These are phyloP conservation scores for Aphanoascus verrucosus DNA, from an alignment of 2,329 filamentous ascomycete genomes.

Conservation along the genomic window DNA sequence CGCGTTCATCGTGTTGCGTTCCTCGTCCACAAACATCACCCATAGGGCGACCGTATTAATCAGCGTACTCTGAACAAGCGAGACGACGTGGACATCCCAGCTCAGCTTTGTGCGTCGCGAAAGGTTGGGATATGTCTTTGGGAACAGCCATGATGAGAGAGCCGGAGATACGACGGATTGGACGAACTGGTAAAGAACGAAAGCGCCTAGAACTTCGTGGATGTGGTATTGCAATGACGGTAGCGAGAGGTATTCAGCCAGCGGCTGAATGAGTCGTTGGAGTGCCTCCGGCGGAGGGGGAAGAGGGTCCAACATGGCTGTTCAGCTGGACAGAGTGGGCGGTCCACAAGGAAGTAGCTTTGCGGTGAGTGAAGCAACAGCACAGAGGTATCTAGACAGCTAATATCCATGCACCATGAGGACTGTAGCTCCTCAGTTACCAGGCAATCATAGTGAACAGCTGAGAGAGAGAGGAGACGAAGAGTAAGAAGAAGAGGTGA, in stretches of 20 bases:
- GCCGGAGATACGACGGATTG: conserved; percentile 45
- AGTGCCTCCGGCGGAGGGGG: conserved; percentile 44
- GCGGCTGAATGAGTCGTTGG: conserved; percentile 38
- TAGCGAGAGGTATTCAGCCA: conserved; percentile 43
- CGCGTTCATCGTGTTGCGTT: conserved; percentile 44
- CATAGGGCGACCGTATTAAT: conserved; percentile 48
- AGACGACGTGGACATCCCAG: conserved; percentile 58
- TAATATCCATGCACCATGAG: background rate
- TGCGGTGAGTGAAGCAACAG: background rate
- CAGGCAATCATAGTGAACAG: background rate
- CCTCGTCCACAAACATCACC: conserved; percentile 47
- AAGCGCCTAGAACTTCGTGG: conserved; percentile 50
- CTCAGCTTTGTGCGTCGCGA: conserved; percentile 48
- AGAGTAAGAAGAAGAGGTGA: background rate
- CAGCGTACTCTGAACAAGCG: conserved; percentile 48
- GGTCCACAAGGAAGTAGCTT: background rate
- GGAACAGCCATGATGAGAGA: conserved; percentile 45
- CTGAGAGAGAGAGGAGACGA: background rate
- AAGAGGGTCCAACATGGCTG: conserved; percentile 36
- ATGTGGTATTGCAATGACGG: conserved; percentile 49
- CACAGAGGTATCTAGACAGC: background rate
- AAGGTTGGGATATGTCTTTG: conserved; percentile 45
- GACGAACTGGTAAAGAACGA: conserved; percentile 47
- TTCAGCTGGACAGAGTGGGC: background rate
- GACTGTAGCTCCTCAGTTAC: background rate